Conservation (phyloP, 208 protist species). For the Trypanosoma lewisi region DNA sequence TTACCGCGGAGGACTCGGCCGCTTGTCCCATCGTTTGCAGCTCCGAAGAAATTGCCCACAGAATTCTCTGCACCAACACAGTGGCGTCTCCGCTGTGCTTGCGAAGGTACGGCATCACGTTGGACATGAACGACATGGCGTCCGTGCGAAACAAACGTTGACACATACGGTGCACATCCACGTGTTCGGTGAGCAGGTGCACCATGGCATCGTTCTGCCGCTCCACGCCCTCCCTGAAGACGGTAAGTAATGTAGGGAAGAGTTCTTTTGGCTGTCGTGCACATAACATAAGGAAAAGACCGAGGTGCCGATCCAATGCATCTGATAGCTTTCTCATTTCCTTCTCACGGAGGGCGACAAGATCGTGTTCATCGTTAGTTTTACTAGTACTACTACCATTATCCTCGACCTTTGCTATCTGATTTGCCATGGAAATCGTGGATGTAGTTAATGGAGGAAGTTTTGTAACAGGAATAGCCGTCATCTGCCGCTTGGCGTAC, state of each 20-base stretch:
- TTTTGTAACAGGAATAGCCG: constrained; percentile 43
- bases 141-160: constrained; percentile 56
- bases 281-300: constrained; percentile 78
- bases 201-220: constrained; percentile 51
- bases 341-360: constrained; percentile 8
- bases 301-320: constrained; percentile 53
- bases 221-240: constrained; percentile 65
- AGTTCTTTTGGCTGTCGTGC: constrained; percentile 63
- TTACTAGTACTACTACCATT: not conserved
- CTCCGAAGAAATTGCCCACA: constrained; percentile 50
- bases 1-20: constrained; percentile 5
- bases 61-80: constrained; percentile 65
- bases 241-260: constrained; percentile 58
- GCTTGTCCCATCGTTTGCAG: constrained; percentile 38
- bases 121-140: constrained; percentile 38
- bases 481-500: constrained; percentile 66
- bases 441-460: not conserved
- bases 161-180: constrained; percentile 59
- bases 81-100: constrained; percentile 48
- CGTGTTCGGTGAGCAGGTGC: constrained; percentile 45
- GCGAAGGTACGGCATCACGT: constrained; percentile 63
- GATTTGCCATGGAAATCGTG: not conserved
- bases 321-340: constrained; percentile 31
- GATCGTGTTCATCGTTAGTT: not conserved
- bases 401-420: constrained; percentile 14